A percentile compares a stretch with the other conserved stretches of the same genome.
These are phyloP conservation scores for Naganishia sp. DNA, from an alignment of 1,284 basidiomycete genomes.

Conservation along the genomic window DNA sequence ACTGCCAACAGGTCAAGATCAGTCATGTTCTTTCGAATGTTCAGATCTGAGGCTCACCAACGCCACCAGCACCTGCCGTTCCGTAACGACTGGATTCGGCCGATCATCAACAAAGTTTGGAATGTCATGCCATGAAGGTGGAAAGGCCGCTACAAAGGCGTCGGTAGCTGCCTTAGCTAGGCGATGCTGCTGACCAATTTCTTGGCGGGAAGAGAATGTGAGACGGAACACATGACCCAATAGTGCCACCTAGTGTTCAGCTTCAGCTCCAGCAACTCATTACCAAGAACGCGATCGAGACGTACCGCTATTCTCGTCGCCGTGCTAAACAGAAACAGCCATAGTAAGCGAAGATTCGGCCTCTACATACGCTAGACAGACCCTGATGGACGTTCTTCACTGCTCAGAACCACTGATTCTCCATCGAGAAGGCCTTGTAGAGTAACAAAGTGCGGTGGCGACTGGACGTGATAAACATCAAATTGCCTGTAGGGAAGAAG, in stretches of 20 bases:
- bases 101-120: neutral
- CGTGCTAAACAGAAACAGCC: neutral
- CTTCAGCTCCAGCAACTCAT: neutral
- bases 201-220: slow-evolving; percentile 8
- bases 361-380: neutral
- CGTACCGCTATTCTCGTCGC: slow-evolving; percentile 21
- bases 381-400: slow-evolving; percentile 9
- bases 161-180: slow-evolving; percentile 10
- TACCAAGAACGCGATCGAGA: neutral
- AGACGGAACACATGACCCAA: slow-evolving; percentile 20
- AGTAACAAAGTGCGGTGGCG: slow-evolving; percentile 8
- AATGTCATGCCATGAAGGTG: slow-evolving; percentile 7
- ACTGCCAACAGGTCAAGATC: neutral
- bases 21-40: neutral
- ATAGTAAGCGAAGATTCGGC: neutral
- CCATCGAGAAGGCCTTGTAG: slow-evolving; percentile 13
- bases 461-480: neutral
- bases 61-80: slow-evolving; percentile 1
- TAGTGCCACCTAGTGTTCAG: neutral
- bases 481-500: neutral
- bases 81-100: neutral
- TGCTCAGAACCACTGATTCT: neutral
- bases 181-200: slow-evolving; percentile 24
- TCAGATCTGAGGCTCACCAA: neutral
- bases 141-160: slow-evolving; percentile 9